A percentile compares a stretch with the other conserved stretches of the same genome.
These are phyloP conservation scores for Umbelopsis vinacea DNA, from an alignment of 192 early-diverging fungal species.

Conservation along the genomic window DNA sequence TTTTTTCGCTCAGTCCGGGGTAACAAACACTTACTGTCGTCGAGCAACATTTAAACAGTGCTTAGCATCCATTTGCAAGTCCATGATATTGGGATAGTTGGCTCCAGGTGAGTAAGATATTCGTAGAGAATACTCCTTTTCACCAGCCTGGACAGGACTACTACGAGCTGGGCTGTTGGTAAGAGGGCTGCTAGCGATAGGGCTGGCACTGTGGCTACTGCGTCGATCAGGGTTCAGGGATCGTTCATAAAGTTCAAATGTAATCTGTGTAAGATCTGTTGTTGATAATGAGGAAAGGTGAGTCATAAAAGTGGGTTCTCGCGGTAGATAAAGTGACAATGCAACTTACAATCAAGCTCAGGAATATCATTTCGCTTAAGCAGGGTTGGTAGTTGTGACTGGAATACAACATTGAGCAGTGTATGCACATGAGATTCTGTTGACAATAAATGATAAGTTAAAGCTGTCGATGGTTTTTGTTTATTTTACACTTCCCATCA, in stretches of 20 bases:
- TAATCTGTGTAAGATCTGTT: constrained; percentile 93
- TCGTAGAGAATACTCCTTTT: constrained; percentile 86
- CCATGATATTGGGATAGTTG: constrained; percentile 87
- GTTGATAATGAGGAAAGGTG: constrained; percentile 7
- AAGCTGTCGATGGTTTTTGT: too few species aligned
- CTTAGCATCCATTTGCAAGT: constrained; percentile 81
- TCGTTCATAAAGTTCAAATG: constrained; percentile 95
- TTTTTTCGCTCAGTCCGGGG: not conserved
- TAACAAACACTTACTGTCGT: constrained; percentile 58
- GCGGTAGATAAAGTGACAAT: too few species aligned
- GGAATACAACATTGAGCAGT: constrained; percentile 88
- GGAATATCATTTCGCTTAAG: constrained; percentile 66
- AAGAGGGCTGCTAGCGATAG: not conserved
- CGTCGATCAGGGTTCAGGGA: constrained; percentile 50
- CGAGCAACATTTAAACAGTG: constrained; percentile 87
- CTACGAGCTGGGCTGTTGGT: constrained; percentile 4
- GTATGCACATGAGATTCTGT: constrained; percentile 90
- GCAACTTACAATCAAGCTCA: constrained; percentile 87
- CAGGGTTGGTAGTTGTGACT: constrained; percentile 81
- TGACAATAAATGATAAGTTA: not conserved
- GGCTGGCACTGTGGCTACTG: constrained; percentile 24
- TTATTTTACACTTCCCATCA: too few species aligned
- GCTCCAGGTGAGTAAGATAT: constrained; percentile 92
- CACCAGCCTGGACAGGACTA: constrained; percentile 27
- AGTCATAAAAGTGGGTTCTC: too few species aligned